phyloP scores from a whole-genome alignment of 2,329 filamentous ascomycete species.

The Malbranchea cinnamomea region DNA sequence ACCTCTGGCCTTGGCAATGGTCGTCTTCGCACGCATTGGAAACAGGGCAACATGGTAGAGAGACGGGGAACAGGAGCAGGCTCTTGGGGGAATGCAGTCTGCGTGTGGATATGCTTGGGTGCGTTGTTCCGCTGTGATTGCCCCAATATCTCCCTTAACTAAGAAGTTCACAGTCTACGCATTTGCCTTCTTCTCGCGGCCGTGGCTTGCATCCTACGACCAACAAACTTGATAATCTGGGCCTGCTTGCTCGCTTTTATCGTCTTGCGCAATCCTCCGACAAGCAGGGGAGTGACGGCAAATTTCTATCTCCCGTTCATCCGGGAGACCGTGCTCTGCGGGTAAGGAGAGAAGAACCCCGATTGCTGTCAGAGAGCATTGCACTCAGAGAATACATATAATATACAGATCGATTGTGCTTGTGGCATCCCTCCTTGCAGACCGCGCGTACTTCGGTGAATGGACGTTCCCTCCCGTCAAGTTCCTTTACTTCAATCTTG shows the following conservation, averaged over 20 bases:
- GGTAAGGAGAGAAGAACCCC: slow-evolving; percentile 16
- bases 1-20: slow-evolving; percentile 76
- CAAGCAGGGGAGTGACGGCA: neutral
- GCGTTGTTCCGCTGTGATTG: no score
- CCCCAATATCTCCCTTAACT: no score
- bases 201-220: slow-evolving; percentile 68
- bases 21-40: slow-evolving; percentile 18
- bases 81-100: no score
- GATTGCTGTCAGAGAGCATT: neutral
- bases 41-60: slow-evolving; percentile 1
- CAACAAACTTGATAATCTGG: slow-evolving; percentile 85
- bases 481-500: slow-evolving; percentile 83
- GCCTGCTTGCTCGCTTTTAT: slow-evolving; percentile 45
- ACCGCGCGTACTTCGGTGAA: slow-evolving; percentile 63
- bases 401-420: slow-evolving; percentile 34
- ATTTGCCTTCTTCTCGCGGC: slow-evolving; percentile 61
- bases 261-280: slow-evolving; percentile 22
- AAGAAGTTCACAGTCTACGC: slow-evolving; percentile 44
- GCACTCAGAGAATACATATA: neutral
- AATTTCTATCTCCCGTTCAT: slow-evolving; percentile 29
- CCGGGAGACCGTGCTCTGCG: slow-evolving; percentile 50
- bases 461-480: slow-evolving; percentile 83
- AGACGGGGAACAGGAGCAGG: no score
- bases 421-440: slow-evolving; percentile 48
- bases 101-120: no score